Base-by-base conservation (phyloP, 106 monocot genomes). In the Posidonia australis region DNA sequence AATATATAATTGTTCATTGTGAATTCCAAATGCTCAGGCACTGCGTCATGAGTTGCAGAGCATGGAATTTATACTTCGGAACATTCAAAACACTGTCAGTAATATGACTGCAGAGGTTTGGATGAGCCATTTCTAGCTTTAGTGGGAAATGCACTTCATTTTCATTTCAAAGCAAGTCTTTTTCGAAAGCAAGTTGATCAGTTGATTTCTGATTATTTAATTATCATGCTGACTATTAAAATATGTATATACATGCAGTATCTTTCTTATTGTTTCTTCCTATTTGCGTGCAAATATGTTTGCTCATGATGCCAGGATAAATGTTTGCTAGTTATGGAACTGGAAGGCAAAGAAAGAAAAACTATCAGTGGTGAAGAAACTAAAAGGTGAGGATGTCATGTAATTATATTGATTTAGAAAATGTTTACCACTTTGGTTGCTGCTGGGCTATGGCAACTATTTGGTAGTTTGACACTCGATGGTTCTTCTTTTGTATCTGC, bases 31-130 rank as follows among this genome's bases (percentile, higher is more conserved):
- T 19, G 32, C 4, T 2, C 58, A 84, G 84, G 60, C 21, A 25
- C 54, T 81, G 63, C 71, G 67, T 48, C 56, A 63, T 31, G 80
- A 84, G 48, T 52, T 81, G 54, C 73, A 31, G 41, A 74, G 71
- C 23, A 57, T 80, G 77, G 84, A 81, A 64, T 22, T 70, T 71
- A 54, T 60, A 13, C 31, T 76, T 31, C 65, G 25, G 19, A 81
- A 62, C 46, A 67, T 84, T 68, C 74, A 77, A 51, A 74, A 58
- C 13, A 69, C 36, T 44, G 10, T 72, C 6, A n/a, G 19, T 60
- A 48, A 26, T 23, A 47, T 77, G 54, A 65, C 22, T 44, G 14
- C 30, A 43, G 75, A 80, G 76, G 80, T 80, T 23, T 26, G 49
- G 26, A 59, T 6, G 55, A 14, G 28, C 3, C 22, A 54, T 5